Evolutionary conservation across 495 filamentous ascomycete genomes (phyloP), one percentile per base, ranked within the genome.

Genomic region (Penicillium angulare): DNA sequence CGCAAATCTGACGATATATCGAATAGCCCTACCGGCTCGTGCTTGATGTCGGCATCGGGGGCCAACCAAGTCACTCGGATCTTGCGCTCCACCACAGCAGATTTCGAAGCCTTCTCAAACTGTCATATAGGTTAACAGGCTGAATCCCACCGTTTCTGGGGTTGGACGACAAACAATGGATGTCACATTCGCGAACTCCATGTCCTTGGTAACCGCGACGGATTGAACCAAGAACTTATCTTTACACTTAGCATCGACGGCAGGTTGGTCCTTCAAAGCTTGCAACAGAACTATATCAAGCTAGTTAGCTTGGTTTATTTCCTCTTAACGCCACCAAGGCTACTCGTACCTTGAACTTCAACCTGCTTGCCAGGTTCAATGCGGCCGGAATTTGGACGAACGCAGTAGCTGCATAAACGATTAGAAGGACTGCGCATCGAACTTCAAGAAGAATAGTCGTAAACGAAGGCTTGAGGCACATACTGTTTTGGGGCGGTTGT

Each of bases 171-270:
- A 57, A 78, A 95, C 92, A 63, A 95, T 89, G 17, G 88, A 76
- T 33, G 80, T 73, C n/a, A 92, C 80, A 63, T 83, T 92, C 26
- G 77, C 76, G 55, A 86, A 87, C 60, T 97, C 90, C 72, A 87
- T 87, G 53, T 96, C 91, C 50, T 80, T 79, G 4, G 86, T 85
- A 56, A 98, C 88, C 27, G 82, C 74, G 50, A 96, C 89, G 16
- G 92, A 95, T 73, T 98, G 93, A 29, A 98, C 95, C 41, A 98
- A 81, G 68, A 98, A 98, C 75, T 98, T 98, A 76, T 98, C 93
- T 65, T 89, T 85, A 77, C 92, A 97, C 63, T 89, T 89, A 32
- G 85, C 86, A 61, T 95, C 92, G 26, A 69, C 49, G 3, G 93
- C 81, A 21, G 92, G 93, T 61, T 97, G 90, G 61, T 91, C 85